A percentile compares a stretch with the other conserved stretches of the same genome.
phyloP scores from a whole-genome alignment of 768 basidiomycete genomes.

The Lactarius sanguifluus region DNA sequence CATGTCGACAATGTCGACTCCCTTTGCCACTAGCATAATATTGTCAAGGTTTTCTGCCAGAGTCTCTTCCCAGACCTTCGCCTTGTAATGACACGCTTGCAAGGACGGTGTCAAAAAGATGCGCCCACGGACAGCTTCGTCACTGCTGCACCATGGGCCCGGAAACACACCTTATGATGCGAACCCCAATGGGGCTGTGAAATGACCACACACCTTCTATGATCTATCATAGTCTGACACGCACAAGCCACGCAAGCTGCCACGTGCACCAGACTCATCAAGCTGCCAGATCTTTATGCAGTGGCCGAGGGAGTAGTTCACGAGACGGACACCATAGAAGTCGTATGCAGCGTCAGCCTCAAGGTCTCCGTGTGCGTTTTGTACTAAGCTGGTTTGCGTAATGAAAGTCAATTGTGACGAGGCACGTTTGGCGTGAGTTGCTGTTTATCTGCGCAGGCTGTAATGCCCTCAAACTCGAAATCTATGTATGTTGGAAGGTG shows the following conservation, averaged over 20 bases:
- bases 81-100: conserved; percentile 83
- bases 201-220: conserved; percentile 64
- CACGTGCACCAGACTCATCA: conserved; percentile 69
- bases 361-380: conserved; percentile 74
- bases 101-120: conserved; percentile 86
- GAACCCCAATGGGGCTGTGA: conserved; percentile 2
- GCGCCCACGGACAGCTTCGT: conserved; percentile 77
- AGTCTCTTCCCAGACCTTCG: conserved; percentile 88
- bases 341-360: conserved; percentile 87
- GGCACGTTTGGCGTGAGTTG: neutral
- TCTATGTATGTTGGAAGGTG: neutral
- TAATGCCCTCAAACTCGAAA: neutral
- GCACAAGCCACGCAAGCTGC: conserved; percentile 41
- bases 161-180: conserved; percentile 1
- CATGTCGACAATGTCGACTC: too few species aligned
- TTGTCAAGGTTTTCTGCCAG: conserved; percentile 33
- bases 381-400: conserved; percentile 55
- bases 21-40: too few species aligned
- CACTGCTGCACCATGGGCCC: conserved; percentile 96
- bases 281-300: conserved; percentile 85
- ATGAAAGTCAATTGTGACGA: conserved; percentile 37
- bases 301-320: conserved; percentile 81
- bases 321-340: conserved; percentile 81
- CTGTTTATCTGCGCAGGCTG: too few species aligned
- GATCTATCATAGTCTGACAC: conserved; percentile 61